Conservation (phyloP, 495 filamentous ascomycete genomes). For the Penicillium subrubescens region DNA sequence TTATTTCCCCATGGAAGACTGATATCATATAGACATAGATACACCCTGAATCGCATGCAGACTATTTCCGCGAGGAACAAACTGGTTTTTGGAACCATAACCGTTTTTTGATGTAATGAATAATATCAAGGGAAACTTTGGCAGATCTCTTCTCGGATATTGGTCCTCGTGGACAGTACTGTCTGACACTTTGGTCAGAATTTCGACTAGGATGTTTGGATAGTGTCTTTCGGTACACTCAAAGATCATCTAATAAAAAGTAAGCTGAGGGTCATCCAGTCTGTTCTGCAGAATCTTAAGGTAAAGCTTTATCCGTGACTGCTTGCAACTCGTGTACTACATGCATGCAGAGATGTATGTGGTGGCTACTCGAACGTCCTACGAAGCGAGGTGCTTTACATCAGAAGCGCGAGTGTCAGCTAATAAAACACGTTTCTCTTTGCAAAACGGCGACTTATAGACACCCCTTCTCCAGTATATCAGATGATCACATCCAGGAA, state of each 20-base stretch:
- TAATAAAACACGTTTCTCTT: conserved; percentile 16
- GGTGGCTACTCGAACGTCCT: background rate
- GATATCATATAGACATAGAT: conserved; percentile 31
- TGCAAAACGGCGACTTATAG: conserved; percentile 39
- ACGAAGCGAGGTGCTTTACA: background rate
- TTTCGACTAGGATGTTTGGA: background rate
- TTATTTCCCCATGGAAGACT: conserved; percentile 10
- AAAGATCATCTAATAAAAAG: too few species aligned
- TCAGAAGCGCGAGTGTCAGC: background rate
- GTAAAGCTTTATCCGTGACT: too few species aligned
- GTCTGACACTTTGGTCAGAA: background rate
- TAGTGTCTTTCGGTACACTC: background rate
- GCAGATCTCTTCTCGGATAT: background rate
- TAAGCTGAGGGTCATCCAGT: too few species aligned
- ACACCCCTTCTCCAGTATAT: conserved; percentile 28
- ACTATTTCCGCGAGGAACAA: conserved; percentile 24
- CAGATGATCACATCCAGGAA: conserved; percentile 21
- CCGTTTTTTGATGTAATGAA: background rate
- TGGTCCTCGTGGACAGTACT: background rate
- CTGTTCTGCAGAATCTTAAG: background rate
- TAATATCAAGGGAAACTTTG: background rate
- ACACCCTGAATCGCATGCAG: conserved; percentile 25
- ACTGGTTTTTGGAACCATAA: background rate
- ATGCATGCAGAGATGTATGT: background rate
- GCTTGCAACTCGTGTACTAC: background rate